Evolutionary conservation across 2,329 filamentous ascomycete species (phyloP), one percentile per base, ranked within the genome.

Genomic region (Fusarium paranaense): DNA sequence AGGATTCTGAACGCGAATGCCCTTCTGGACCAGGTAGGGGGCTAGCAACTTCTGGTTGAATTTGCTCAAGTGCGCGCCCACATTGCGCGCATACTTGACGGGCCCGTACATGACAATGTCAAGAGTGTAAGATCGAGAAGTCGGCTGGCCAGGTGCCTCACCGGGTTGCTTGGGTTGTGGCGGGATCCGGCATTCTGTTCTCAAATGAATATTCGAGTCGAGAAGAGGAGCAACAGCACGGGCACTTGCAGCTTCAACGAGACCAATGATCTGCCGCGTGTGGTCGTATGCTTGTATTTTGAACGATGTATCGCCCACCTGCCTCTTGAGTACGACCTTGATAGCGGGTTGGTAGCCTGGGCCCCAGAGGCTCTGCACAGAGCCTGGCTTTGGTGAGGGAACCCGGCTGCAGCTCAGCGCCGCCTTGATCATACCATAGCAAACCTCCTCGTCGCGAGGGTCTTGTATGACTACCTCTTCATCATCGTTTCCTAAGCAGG

Each of bases 31-130:
- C 60, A 90, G 88, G 42, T 90, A 87, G 16, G 90, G 95, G 60
- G 87, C 89, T 40, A 90, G 86, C 13, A 98, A 86, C 83, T 89
- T 92, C 22, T 97, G 82, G 68, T 91, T 89, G 71, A 88, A 88
- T 72, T 90, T 90, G 68, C 69, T 78, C 61, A 98, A 86, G 66
- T 90, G 89, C 62, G 84, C 89, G 2, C 94, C 95, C 42, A 98
- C 89, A 11, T 87, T 85, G 13, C 86, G 86, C 4, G 89, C 91
- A 70, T 89, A 88, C 66, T 90, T 92, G 40, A 91, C 87, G 8
- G 93, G 92, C 1, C 94, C 95, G 78, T 97, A 98, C 9, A 98
- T 80, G 76, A 94, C 94, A 30, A 98, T 85, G 25, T 93, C 91
- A 30, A 96, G 86, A 14, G 86, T 86, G 69, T 93, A 91, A 3